A percentile compares a stretch with the other conserved stretches of the same genome.
phyloP scores from a whole-genome alignment of 495 filamentous ascomycete species.

The Penicillium canescens region DNA sequence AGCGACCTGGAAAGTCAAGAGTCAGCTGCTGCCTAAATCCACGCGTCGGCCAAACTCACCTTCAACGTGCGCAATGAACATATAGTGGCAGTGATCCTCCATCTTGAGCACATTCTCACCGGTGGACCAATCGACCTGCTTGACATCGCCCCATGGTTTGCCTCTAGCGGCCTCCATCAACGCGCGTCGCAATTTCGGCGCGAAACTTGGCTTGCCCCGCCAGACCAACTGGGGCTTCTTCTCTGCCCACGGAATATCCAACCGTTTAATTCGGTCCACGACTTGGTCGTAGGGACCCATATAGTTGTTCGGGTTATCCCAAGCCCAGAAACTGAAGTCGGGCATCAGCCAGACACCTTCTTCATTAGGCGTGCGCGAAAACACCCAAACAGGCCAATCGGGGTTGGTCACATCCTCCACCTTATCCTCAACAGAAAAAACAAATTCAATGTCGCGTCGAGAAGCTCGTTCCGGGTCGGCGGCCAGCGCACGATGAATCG shows the following conservation, averaged over 20 bases:
- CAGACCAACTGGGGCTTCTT: conserved; percentile 61
- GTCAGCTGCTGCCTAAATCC: neutral
- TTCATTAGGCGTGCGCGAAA: conserved; percentile 41
- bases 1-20: conserved; percentile 29
- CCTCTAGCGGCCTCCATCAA: conserved; percentile 49
- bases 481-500: conserved; percentile 48
- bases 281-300: conserved; percentile 60
- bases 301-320: conserved; percentile 59
- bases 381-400: conserved; percentile 54
- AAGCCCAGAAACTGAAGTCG: conserved; percentile 77
- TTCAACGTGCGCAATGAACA: conserved; percentile 60
- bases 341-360: conserved; percentile 68
- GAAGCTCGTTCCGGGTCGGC: conserved; percentile 40
- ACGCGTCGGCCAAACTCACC: conserved; percentile 28
- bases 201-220: conserved; percentile 58
- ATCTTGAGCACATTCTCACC: conserved; percentile 43
- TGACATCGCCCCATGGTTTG: conserved; percentile 58
- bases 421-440: conserved; percentile 54
- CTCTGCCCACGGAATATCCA: conserved; percentile 47
- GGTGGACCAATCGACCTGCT: conserved; percentile 48
- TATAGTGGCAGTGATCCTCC: conserved; percentile 59
- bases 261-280: conserved; percentile 44
- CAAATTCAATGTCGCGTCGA: conserved; percentile 65
- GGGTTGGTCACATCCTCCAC: conserved; percentile 41
- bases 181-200: conserved; percentile 45